Evolutionary conservation across 768 basidiomycete species (phyloP), one percentile per base, ranked within the genome.

Genomic region (Suillus paluster): DNA sequence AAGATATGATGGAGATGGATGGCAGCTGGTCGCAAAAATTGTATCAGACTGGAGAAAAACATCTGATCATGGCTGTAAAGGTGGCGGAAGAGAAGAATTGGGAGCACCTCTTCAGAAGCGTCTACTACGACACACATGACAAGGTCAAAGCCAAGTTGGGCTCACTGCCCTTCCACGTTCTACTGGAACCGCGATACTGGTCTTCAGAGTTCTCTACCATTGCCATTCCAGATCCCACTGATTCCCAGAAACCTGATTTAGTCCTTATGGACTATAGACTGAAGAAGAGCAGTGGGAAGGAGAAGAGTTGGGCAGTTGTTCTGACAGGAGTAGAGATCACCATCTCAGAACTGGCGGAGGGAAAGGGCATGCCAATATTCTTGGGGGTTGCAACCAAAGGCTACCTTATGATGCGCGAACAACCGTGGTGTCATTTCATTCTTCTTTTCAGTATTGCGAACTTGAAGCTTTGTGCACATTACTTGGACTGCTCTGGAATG

Each of bases 321-420:
- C 50, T 34, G 3, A 52, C 33, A 33, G 49, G 30, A 50, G 27
- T 57, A 27, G 38, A 57, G 27, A 57, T 57, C n/a, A 57, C 55
- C 21, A 57, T 11, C 2, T 33, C 39, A 3, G 12, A 41, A 41
- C 17, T 41, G 39, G 2, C 12, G 3, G 12, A 41, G 17, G 15
- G 15, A 41, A 15, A 17, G 2, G 17, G 17, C 17, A 19, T 41
- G 4, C 4, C 39, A 17, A 8, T 19, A 7, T 42, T 42, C 17
- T 42, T 42, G 19, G 41, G 41, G 6, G 41, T 42, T 2, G 41
- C 25, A 3, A 27, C 49, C 27, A 52, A 52, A 27, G 33, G 14
- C 9, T 52, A 52, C 8, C 49, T 52, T 10, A 27, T 52, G 19
- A 9, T 52, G 5, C 19, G 15, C 7, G 5, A 15, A 17, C 49